Evolutionary conservation across 306 rosid genomes (phyloP).

Genomic region (Abrus precatorius): DNA sequence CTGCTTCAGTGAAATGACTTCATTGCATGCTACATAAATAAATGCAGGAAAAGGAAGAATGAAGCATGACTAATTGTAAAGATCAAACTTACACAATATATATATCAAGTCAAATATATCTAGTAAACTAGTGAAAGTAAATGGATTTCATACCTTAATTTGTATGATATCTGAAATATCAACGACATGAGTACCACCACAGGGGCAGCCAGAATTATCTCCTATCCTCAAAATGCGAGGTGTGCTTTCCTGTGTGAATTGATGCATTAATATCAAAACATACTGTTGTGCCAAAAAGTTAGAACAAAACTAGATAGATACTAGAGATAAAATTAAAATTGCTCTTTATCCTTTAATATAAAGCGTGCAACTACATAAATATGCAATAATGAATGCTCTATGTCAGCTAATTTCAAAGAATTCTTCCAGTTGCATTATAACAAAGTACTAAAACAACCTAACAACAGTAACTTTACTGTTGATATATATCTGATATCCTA

Average conservation of each 20-base stretch:
- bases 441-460: not conserved
- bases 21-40: not conserved
- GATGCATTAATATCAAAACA: slow-evolving; percentile 42
- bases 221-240: slow-evolving; percentile 75
- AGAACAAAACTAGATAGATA: slow-evolving; percentile 15
- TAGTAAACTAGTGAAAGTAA: slow-evolving; percentile 17
- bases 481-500: not conserved
- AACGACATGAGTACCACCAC: slow-evolving; percentile 84
- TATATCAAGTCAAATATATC: not conserved
- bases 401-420: slow-evolving; percentile 28
- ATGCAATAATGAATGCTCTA: not conserved
- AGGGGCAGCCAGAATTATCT: slow-evolving; percentile 72
- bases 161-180: slow-evolving; percentile 70
- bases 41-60: not conserved
- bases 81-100: not conserved
- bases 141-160: slow-evolving; percentile 58
- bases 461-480: not conserved
- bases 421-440: not conserved
- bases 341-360: not conserved
- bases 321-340: slow-evolving; percentile 1
- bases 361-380: slow-evolving; percentile 4
- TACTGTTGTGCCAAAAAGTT: slow-evolving; percentile 11
- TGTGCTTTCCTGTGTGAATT: slow-evolving; percentile 66
- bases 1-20: slow-evolving; percentile 12
- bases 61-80: not conserved